A percentile compares a stretch with the other conserved stretches of the same genome.
Evolutionary conservation across 495 filamentous ascomycete genomes (phyloP).

Genomic region (Hyaloscypha variabilis): DNA sequence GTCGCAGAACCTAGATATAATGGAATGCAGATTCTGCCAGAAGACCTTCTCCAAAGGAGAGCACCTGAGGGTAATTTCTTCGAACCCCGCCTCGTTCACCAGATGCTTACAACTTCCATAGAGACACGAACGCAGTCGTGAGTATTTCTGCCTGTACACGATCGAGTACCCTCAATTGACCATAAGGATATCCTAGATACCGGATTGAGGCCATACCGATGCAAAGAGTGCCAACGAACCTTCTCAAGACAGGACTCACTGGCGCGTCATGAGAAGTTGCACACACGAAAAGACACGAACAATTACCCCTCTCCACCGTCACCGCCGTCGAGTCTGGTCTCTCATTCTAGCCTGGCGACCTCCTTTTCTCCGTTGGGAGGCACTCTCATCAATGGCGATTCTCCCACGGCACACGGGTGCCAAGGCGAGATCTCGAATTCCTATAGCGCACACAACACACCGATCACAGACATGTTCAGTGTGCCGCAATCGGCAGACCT

Average conservation of each 20-base stretch:
- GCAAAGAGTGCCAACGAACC: conserved; percentile 44
- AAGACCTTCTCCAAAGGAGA: conserved; percentile 50
- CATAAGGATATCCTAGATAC: conserved; percentile 38
- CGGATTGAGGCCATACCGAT: conserved; percentile 48
- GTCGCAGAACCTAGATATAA: conserved; percentile 7
- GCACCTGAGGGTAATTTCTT: conserved; percentile 43
- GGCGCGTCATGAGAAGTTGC: conserved; percentile 50
- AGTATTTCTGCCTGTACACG: conserved; percentile 20
- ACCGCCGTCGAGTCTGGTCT: conserved; percentile 25
- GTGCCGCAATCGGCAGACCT: conserved; percentile 38
- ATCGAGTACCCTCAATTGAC: background rate
- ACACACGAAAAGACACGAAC: conserved; percentile 37
- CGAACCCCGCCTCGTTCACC: background rate
- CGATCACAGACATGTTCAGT: conserved; percentile 35
- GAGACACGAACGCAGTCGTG: conserved; percentile 55
- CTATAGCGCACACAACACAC: conserved; percentile 25
- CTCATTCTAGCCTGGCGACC: conserved; percentile 29
- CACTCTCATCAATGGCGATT: background rate
- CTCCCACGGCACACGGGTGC: background rate
- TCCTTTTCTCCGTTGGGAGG: conserved; percentile 35
- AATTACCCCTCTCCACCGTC: conserved; percentile 33
- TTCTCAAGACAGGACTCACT: conserved; percentile 53
- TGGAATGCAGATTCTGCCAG: conserved; percentile 46
- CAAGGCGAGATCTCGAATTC: background rate
- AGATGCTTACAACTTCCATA: conserved; percentile 26